Percentiles rank a stretch among this genome's conserved stretches.
Evolutionary conservation across 805 yeast genomes (phyloP).

Genomic region (Pichia cephalocereana): DNA sequence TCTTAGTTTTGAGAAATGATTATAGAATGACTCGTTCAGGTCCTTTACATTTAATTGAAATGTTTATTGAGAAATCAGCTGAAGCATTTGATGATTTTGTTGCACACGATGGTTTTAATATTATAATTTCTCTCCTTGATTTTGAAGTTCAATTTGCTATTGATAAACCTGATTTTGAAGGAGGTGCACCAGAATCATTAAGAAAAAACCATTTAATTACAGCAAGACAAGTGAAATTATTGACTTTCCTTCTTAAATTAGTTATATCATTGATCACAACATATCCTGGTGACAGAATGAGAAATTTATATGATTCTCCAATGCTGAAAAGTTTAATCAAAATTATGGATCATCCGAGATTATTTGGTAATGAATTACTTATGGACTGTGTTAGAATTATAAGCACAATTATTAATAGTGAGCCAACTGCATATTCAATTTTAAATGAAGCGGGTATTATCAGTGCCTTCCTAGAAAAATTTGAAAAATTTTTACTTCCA

Average conservation of each 20-base stretch:
- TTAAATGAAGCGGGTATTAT: slow-evolving; percentile 71
- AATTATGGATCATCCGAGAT: slow-evolving; percentile 43
- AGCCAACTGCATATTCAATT: slow-evolving; percentile 80
- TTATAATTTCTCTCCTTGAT: slow-evolving; percentile 50
- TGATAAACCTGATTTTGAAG: slow-evolving; percentile 45
- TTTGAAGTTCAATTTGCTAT: slow-evolving; percentile 60
- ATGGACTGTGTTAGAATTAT: slow-evolving; percentile 55
- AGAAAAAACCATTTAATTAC: slow-evolving; percentile 42
- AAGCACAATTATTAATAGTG: slow-evolving; percentile 70
- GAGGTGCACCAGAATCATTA: slow-evolving; percentile 45
- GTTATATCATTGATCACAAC: slow-evolving; percentile 54
- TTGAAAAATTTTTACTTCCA: slow-evolving; percentile 46
- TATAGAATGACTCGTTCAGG: slow-evolving; percentile 52
- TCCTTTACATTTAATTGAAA: slow-evolving; percentile 50
- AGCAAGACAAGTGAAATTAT: slow-evolving; percentile 49
- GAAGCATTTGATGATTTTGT: slow-evolving; percentile 57
- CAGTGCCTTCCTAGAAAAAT: slow-evolving; percentile 51
- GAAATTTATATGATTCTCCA: slow-evolving; percentile 81
- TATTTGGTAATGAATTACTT: slow-evolving; percentile 61
- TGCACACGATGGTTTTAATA: slow-evolving; percentile 53
- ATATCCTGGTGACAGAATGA: slow-evolving; percentile 76
- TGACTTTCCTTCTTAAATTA: slow-evolving; percentile 54
- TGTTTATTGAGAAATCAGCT: slow-evolving; percentile 32
- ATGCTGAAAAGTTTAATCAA: slow-evolving; percentile 52
- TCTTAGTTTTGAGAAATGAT: slow-evolving; percentile 43